A percentile compares a stretch with the other conserved stretches of the same genome.
phyloP scores from a whole-genome alignment of 345 rosid species.

The Linum usitatissimum region DNA sequence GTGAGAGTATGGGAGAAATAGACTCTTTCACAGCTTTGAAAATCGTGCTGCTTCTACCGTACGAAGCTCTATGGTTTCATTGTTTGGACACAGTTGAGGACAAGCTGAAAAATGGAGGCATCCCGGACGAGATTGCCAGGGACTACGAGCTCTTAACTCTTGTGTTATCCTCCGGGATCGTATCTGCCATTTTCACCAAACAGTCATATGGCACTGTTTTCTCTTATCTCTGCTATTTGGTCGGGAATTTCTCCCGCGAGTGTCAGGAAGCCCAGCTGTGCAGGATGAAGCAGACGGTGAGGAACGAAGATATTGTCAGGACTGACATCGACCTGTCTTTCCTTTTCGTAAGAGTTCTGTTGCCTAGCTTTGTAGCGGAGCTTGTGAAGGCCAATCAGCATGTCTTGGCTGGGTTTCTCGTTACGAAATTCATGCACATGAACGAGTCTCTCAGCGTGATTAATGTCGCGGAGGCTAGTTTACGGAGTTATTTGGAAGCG shows the following conservation, averaged over 20 bases:
- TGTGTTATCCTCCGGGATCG: conserved; percentile 47
- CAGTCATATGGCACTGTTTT: conserved; percentile 39
- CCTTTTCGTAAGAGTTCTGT: conserved; percentile 45
- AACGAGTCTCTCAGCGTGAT: conserved; percentile 53
- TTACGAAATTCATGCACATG: conserved; percentile 73
- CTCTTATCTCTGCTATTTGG: conserved; percentile 58
- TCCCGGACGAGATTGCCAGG: conserved; percentile 27
- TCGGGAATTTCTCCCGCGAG: conserved; percentile 54
- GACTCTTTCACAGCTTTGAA: conserved; percentile 48
- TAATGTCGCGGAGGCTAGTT: conserved; percentile 57
- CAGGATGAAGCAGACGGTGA: conserved; percentile 15
- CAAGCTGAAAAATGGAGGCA: conserved; percentile 48
- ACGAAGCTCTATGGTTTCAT: conserved; percentile 36
- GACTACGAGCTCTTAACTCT: conserved; percentile 54
- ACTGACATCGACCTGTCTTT: conserved; percentile 12
- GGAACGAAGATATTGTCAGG: conserved; percentile 12
- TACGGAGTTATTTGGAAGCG: conserved; percentile 48
- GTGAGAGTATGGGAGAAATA: conserved; percentile 14
- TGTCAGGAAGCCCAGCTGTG: conserved; percentile 46
- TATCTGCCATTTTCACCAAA: conserved; percentile 35
- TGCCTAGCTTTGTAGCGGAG: conserved; percentile 59
- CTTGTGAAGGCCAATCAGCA: conserved; percentile 65
- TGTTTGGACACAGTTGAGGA: conserved; percentile 51
- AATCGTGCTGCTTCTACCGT: conserved; percentile 66
- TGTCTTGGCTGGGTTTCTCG: conserved; percentile 63